Percentiles rank a stretch among this genome's conserved stretches.
Evolutionary conservation across 257 asterid genomes (phyloP).

Genomic region (Nicotiana obtusifolia): DNA sequence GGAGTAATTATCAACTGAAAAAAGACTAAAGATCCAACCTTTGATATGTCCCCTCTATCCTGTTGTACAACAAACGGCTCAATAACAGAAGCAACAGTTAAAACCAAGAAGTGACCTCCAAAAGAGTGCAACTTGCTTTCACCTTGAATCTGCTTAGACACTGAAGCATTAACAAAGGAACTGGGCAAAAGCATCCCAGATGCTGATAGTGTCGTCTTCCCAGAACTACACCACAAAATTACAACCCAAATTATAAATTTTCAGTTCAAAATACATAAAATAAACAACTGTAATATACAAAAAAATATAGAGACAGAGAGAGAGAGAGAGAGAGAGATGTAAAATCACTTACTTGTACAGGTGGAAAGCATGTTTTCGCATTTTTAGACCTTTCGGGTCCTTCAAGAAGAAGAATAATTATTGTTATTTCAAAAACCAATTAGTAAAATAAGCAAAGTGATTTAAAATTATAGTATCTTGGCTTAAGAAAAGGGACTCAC

Average conservation of each 20-base stretch:
- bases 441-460: not conserved
- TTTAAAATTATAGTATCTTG: not conserved
- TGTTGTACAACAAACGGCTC: slow-evolving; percentile 66
- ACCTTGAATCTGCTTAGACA: slow-evolving; percentile 15
- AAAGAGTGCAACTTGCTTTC: slow-evolving; percentile 16
- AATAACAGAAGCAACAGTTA: slow-evolving; percentile 84
- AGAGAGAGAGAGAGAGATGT: not conserved
- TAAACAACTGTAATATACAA: not conserved
- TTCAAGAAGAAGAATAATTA: slow-evolving; percentile 22
- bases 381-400: slow-evolving; percentile 96
- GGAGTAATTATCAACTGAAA: slow-evolving; percentile 3
- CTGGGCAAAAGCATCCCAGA: slow-evolving; percentile 81
- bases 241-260: not conserved
- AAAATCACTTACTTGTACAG: slow-evolving; percentile 62
- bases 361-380: slow-evolving; percentile 94
- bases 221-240: slow-evolving; percentile 47
- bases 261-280: not conserved
- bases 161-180: slow-evolving; percentile 26
- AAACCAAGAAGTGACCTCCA: slow-evolving; percentile 37
- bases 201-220: slow-evolving; percentile 86
- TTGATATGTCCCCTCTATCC: slow-evolving; percentile 27
- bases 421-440: not conserved
- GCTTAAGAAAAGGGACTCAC: slow-evolving; percentile 36
- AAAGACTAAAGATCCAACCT: slow-evolving; percentile 37
- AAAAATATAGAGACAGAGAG: not conserved